Percentiles rank a stretch among this genome's conserved stretches.
Evolutionary conservation across 140 eudicot genomes (phyloP).

Genomic region (Anethum foeniculum): DNA sequence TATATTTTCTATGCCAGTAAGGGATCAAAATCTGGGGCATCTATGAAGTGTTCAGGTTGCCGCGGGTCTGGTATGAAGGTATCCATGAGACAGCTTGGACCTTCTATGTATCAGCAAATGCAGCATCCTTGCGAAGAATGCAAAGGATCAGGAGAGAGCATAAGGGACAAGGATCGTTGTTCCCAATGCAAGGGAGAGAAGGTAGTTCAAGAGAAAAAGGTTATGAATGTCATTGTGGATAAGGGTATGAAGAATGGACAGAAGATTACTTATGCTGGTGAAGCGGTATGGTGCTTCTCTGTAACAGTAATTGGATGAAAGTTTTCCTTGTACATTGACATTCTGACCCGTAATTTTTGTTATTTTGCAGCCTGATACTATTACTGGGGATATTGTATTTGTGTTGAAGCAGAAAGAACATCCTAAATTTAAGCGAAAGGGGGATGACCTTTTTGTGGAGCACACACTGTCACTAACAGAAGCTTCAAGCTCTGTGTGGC

Average conservation of each 20-base stretch:
- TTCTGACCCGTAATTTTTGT: background rate
- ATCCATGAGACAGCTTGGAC: too few species aligned
- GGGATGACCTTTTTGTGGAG: slow-evolving; percentile 44
- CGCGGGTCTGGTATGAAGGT: too few species aligned
- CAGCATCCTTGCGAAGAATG: too few species aligned
- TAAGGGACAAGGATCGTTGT: too few species aligned
- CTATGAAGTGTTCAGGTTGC: too few species aligned
- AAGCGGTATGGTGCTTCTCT: slow-evolving; percentile 28
- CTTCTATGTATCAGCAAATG: too few species aligned
- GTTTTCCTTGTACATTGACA: background rate
- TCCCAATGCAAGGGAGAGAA: too few species aligned
- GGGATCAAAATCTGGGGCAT: background rate
- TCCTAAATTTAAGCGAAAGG: slow-evolving; percentile 51
- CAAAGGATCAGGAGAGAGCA: too few species aligned
- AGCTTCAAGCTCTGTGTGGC: too few species aligned
- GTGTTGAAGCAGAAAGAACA: slow-evolving; percentile 61
- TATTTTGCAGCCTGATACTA: slow-evolving; percentile 45
- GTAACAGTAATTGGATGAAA: background rate
- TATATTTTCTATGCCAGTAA: slow-evolving; percentile 18
- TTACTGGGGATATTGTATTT: slow-evolving; percentile 48
- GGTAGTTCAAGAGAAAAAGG: slow-evolving; percentile 23
- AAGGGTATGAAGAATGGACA: slow-evolving; percentile 47
- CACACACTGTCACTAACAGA: slow-evolving; percentile 42
- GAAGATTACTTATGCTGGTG: slow-evolving; percentile 46
- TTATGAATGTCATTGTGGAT: slow-evolving; percentile 40